phyloP scores from a whole-genome alignment of 164 flowering plant species.

The Vitis rotundifolia region DNA sequence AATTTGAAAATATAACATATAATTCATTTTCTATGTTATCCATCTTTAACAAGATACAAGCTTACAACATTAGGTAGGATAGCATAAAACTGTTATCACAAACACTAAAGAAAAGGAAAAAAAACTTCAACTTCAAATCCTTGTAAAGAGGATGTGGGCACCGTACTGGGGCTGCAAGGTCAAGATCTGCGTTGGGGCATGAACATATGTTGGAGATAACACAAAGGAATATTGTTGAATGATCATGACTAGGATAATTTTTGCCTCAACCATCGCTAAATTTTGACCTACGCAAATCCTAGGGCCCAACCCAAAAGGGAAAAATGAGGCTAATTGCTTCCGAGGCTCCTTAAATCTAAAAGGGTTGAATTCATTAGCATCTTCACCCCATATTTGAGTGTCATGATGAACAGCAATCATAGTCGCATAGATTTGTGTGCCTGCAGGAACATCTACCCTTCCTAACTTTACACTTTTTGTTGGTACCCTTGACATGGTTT shows the following conservation, averaged over 20 bases:
- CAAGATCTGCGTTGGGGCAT: too few species aligned
- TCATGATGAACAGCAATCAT: slow-evolving; percentile 56
- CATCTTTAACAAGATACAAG: too few species aligned
- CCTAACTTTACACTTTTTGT: slow-evolving; percentile 46
- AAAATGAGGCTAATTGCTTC: slow-evolving; percentile 24
- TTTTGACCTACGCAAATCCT: slow-evolving; percentile 60
- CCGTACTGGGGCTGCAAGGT: too few species aligned
- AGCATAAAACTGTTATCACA: too few species aligned
- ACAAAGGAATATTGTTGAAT: too few species aligned
- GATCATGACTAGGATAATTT: slow-evolving; percentile 9
- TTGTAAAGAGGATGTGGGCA: too few species aligned
- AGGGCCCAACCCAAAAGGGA: slow-evolving; percentile 44
- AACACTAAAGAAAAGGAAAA: too few species aligned
- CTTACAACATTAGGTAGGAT: too few species aligned
- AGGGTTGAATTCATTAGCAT: slow-evolving; percentile 41
- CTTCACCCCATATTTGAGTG: slow-evolving; percentile 39
- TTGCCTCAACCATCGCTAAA: slow-evolving; percentile 53
- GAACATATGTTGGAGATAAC: too few species aligned
- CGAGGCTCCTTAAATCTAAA: slow-evolving; percentile 33
- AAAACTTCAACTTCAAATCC: too few species aligned
- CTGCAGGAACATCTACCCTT: slow-evolving; percentile 23
- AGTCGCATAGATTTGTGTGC: slow-evolving; percentile 37
- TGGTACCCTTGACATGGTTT: slow-evolving; percentile 43
- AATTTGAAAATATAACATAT: too few species aligned
- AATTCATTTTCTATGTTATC: too few species aligned